Evolutionary conservation across 2,329 filamentous ascomycete species (phyloP).

Genomic region (Aspergillus hortae): DNA sequence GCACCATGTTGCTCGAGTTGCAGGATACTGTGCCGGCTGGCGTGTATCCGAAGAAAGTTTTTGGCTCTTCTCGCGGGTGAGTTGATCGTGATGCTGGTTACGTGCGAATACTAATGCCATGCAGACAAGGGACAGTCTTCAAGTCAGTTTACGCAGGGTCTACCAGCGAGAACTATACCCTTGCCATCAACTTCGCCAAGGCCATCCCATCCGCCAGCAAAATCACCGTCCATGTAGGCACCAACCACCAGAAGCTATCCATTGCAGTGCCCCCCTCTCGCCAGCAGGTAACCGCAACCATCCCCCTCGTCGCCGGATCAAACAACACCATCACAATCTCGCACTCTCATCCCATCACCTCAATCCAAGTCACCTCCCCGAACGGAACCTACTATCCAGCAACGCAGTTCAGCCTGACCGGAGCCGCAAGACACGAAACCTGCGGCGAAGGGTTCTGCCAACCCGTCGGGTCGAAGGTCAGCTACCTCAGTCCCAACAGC

Average conservation of each 20-base stretch:
- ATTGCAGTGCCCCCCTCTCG: slow-evolving; percentile 8
- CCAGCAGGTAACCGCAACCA: slow-evolving; percentile 1
- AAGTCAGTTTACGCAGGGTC: slow-evolving; percentile 26
- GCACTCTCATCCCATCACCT: slow-evolving; percentile 11
- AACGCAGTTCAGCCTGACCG: slow-evolving; percentile 34
- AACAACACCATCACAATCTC: slow-evolving; percentile 25
- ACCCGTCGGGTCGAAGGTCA: slow-evolving; percentile 44
- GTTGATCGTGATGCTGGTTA: background rate
- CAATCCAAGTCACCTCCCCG: slow-evolving; percentile 20
- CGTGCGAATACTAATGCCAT: background rate
- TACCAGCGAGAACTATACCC: slow-evolving; percentile 21
- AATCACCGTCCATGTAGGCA: slow-evolving; percentile 9
- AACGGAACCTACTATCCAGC: slow-evolving; percentile 41
- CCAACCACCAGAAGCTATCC: background rate
- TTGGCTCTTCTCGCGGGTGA: slow-evolving; percentile 16
- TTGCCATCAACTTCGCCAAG: slow-evolving; percentile 17
- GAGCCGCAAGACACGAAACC: slow-evolving; percentile 30
- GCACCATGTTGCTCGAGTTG: slow-evolving; percentile 30
- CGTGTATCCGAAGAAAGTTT: slow-evolving; percentile 15
- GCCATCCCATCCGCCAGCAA: background rate
- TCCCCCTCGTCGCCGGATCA: slow-evolving; percentile 20
- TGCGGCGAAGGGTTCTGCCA: slow-evolving; percentile 42
- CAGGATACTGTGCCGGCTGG: slow-evolving; percentile 20
- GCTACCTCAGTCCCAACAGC: slow-evolving; percentile 30
- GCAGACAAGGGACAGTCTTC: slow-evolving; percentile 12